Conservation (phyloP, 2,329 filamentous ascomycete genomes). For the Cladosporium sp. region DNA sequence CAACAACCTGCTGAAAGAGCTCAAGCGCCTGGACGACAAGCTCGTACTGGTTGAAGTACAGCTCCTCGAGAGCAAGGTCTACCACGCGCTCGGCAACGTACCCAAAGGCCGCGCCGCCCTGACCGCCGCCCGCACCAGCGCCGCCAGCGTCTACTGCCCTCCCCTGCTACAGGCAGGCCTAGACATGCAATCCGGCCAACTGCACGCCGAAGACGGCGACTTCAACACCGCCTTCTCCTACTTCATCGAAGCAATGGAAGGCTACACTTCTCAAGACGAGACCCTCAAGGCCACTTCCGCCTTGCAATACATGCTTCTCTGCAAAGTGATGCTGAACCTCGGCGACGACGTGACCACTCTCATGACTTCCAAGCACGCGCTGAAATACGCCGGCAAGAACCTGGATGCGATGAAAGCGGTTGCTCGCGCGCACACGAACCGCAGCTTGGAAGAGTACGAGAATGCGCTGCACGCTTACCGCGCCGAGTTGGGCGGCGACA, state of each 20-base stretch:
- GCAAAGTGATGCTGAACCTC: constrained; percentile 99
- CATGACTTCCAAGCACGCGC: constrained; percentile 92
- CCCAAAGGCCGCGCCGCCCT: constrained; percentile 92
- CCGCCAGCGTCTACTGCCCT: constrained; percentile 94
- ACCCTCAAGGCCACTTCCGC: constrained; percentile 86
- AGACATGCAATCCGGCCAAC: constrained; percentile 99
- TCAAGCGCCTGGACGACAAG: constrained; percentile 98
- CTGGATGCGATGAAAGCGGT: constrained; percentile 99
- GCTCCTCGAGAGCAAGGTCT: constrained; percentile 91
- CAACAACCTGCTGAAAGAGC: constrained; percentile 90
- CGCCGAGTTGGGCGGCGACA: constrained; percentile 88
- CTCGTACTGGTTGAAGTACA: constrained; percentile 96
- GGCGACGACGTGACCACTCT: constrained; percentile 93
- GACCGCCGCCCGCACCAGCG: constrained; percentile 89
- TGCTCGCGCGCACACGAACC: constrained; percentile 89
- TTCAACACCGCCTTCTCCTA: constrained; percentile 99
- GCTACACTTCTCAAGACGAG: constrained; percentile 92
- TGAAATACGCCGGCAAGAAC: constrained; percentile 92
- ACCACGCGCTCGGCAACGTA: constrained; percentile 95
- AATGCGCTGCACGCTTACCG: constrained; percentile 83
- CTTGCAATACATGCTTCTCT: constrained; percentile 98
- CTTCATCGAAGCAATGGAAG: constrained; percentile 98
- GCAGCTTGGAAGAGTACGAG: constrained; percentile 96
- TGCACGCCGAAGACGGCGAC: constrained; percentile 97
- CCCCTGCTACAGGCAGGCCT: constrained; percentile 91